phyloP scores from a whole-genome alignment of 192 early-diverging fungal species.

The Podochytrium sp. region DNA sequence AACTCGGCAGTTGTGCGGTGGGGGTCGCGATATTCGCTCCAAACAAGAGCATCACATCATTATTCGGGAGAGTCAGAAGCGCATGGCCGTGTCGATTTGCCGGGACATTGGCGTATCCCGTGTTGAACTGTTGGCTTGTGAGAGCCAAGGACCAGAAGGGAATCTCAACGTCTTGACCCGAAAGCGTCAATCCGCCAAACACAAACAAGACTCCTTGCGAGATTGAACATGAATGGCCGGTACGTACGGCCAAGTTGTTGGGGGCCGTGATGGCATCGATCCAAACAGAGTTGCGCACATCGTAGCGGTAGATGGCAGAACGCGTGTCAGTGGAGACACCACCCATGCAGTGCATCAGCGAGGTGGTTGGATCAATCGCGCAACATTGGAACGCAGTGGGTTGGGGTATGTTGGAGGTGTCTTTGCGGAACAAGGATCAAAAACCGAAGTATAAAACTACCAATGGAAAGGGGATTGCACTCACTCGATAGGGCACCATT shows the following conservation, averaged over 20 bases:
- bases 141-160: background rate
- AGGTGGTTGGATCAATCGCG: background rate
- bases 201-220: constrained; percentile 2
- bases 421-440: too few relatives aligned
- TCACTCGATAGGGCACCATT: background rate
- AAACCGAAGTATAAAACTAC: background rate
- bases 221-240: constrained; percentile 21
- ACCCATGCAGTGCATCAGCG: constrained; percentile 7
- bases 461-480: background rate
- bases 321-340: background rate
- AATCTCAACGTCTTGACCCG: background rate
- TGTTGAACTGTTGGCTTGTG: background rate
- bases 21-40: background rate
- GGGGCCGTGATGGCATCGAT: background rate
- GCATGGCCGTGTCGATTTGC: background rate
- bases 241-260: background rate
- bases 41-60: constrained; percentile 8
- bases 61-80: background rate
- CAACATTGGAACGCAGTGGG: constrained; percentile 24
- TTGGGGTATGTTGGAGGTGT: background rate
- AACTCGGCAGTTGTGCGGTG: background rate
- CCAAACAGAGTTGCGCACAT: background rate
- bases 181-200: background rate
- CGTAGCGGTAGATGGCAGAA: background rate
- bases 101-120: background rate